Evolutionary conservation across 169 alveolate species (phyloP).

Genomic region (Cryptosporidium baileyi): DNA sequence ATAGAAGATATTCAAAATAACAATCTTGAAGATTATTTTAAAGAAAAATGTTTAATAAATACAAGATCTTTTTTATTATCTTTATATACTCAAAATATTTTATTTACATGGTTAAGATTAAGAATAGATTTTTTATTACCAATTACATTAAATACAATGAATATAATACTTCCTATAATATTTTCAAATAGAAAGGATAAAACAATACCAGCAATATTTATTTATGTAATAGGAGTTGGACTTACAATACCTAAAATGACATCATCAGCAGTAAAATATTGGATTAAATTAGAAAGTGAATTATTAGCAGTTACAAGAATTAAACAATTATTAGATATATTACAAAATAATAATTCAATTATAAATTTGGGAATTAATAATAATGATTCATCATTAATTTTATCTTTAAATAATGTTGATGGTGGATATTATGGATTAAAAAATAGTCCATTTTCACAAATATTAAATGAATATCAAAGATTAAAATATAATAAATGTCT

Average conservation of each 20-base stretch:
- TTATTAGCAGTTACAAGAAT: conserved; percentile 43
- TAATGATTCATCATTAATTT: neutral
- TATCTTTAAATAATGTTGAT: conserved; percentile 3
- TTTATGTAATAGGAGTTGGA: conserved; percentile 4
- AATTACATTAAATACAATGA: conserved; percentile 2
- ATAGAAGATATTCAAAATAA: neutral
- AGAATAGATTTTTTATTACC: conserved; percentile 46
- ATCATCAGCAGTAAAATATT: conserved; percentile 30
- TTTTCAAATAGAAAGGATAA: neutral
- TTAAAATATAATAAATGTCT: neutral
- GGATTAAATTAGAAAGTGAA: conserved; percentile 61
- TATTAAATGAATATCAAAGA: neutral
- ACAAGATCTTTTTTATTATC: neutral
- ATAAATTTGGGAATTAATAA: neutral
- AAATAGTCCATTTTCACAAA: conserved; percentile 4
- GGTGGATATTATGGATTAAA: conserved; percentile 13
- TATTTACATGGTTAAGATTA: conserved; percentile 53
- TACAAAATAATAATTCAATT: conserved; percentile 3
- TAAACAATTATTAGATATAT: neutral
- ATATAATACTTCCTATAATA: neutral
- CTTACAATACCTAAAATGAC: conserved; percentile 30
- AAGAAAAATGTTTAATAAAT: neutral
- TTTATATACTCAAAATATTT: conserved; percentile 21
- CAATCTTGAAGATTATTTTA: neutral
- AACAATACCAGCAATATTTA: neutral